phyloP scores from a whole-genome alignment of 2,329 filamentous ascomycete genomes.

The Alternaria ethzedia region DNA sequence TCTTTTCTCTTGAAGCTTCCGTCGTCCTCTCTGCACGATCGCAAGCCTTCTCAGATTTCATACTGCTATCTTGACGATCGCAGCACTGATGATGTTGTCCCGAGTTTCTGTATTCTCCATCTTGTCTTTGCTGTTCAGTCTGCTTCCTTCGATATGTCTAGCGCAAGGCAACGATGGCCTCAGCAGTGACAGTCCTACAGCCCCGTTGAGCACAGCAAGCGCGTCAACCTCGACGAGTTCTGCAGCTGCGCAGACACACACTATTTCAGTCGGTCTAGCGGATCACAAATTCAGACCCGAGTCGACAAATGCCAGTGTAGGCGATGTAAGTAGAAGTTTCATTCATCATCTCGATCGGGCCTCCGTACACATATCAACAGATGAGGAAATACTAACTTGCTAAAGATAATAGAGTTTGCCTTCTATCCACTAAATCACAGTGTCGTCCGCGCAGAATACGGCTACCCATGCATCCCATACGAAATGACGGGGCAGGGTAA shows the following conservation, averaged over 20 bases:
- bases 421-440: conserved; percentile 54
- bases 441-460: conserved; percentile 50
- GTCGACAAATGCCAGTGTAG: conserved; percentile 44
- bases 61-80: neutral
- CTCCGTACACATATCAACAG: neutral
- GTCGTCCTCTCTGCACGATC: neutral
- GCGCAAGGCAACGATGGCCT: conserved; percentile 7
- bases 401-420: conserved; percentile 47
- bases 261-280: conserved; percentile 47
- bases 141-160: conserved; percentile 8
- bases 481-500: conserved; percentile 38
- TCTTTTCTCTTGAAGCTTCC: neutral
- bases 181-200: neutral
- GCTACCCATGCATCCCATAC: conserved; percentile 51
- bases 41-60: neutral
- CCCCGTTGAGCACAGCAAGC: conserved; percentile 5
- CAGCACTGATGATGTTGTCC: neutral
- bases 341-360: neutral
- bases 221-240: conserved; percentile 19
- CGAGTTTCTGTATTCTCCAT: neutral
- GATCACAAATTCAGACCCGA: conserved; percentile 50
- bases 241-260: conserved; percentile 33
- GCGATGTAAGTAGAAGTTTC: conserved; percentile 39
- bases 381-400: neutral
- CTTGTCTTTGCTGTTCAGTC: neutral